These are phyloP conservation scores for Aquanectria penicillioides DNA, from an alignment of 2,329 filamentous ascomycete genomes.

Conservation along the genomic window DNA sequence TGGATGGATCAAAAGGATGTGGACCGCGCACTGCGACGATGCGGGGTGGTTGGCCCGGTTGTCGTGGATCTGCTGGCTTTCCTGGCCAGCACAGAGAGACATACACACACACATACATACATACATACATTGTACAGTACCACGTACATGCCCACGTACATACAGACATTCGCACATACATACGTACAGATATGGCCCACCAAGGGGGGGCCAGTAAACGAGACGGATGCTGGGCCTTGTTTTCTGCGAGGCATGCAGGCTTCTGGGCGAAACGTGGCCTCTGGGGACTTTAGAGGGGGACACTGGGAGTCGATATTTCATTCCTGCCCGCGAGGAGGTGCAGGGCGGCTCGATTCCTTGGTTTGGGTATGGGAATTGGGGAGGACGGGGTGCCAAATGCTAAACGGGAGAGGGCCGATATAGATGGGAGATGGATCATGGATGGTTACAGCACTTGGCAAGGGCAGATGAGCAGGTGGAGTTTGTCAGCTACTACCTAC, in stretches of 20 bases:
- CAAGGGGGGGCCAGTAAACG: not conserved
- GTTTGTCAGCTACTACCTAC: slow-evolving; percentile 13
- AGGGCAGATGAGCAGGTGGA: slow-evolving; percentile 11
- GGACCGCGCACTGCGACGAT: slow-evolving; percentile 2
- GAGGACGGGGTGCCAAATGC: too few species aligned
- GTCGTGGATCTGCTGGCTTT: slow-evolving; percentile 6
- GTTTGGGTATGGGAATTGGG: too few species aligned
- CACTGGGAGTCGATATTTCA: too few species aligned
- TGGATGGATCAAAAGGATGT: slow-evolving; percentile 4
- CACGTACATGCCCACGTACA: not conserved
- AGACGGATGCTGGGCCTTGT: slow-evolving; percentile 1
- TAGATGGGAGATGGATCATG: slow-evolving; percentile 1
- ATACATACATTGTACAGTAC: too few species aligned
- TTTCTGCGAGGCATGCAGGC: slow-evolving; percentile 14
- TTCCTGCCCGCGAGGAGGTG: too few species aligned
- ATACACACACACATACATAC: not conserved
- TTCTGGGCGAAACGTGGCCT: slow-evolving; percentile 22
- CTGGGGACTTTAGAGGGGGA: too few species aligned
- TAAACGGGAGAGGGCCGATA: too few species aligned
- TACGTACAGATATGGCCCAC: not conserved
- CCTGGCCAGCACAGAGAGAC: slow-evolving; percentile 18
- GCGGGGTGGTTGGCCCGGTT: slow-evolving; percentile 11
- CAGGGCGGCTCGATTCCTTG: not conserved
- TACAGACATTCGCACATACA: not conserved
- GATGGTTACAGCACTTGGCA: slow-evolving; percentile 6